These are phyloP conservation scores for Astrocystis sublimbata DNA, from an alignment of 495 filamentous ascomycete genomes.

Conservation along the genomic window DNA sequence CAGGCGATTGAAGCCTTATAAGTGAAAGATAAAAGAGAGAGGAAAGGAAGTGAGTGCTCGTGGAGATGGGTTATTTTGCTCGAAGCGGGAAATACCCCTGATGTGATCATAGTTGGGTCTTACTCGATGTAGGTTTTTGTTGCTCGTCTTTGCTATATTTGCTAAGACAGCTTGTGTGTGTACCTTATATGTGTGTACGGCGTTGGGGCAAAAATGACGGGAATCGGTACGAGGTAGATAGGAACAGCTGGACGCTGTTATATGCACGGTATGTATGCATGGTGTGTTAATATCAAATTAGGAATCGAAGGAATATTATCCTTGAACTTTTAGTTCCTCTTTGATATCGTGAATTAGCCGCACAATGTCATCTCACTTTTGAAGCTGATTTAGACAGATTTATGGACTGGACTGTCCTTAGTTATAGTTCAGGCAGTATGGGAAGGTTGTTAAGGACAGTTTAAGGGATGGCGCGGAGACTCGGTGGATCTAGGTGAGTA, in stretches of 20 bases:
- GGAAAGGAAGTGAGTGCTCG: no score
- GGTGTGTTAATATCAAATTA: conserved; percentile 1
- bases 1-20: conserved; percentile 76
- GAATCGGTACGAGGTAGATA: no score
- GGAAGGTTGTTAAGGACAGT: no score
- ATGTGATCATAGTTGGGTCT: not conserved
- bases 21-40: conserved; percentile 27
- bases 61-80: not conserved
- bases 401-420: no score
- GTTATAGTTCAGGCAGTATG: no score
- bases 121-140: not conserved
- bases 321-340: no score
- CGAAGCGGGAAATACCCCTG: not conserved
- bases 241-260: not conserved
- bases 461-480: no score
- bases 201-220: conserved; percentile 9
- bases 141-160: conserved; percentile 4
- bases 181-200: conserved; percentile 10
- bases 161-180: not conserved
- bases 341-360: no score
- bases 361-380: no score
- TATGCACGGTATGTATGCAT: not conserved
- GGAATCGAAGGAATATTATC: no score
- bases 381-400: no score
- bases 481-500: no score